Conservation (phyloP, 768 basidiomycete species). For the Leccinum sublutescens region DNA sequence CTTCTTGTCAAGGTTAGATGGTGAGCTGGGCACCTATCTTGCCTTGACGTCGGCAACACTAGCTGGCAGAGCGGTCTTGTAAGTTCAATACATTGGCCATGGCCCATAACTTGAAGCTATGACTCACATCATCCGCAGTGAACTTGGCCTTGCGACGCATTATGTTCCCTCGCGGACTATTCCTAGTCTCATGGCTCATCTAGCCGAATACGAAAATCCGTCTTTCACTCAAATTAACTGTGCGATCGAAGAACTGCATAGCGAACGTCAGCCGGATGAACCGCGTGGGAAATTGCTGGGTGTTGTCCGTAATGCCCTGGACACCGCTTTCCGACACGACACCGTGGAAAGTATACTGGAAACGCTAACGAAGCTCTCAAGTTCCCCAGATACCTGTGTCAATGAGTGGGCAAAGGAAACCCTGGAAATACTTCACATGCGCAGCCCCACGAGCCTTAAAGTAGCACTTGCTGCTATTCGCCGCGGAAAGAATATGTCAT, state of each 20-base stretch:
- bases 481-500: constrained; percentile 57
- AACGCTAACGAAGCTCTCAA: constrained; percentile 46
- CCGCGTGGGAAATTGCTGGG: constrained; percentile 54
- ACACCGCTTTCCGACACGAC: constrained; percentile 70
- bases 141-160: constrained; percentile 93
- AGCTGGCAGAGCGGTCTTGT: constrained; percentile 84
- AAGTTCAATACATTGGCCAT: constrained; percentile 33
- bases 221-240: constrained; percentile 55
- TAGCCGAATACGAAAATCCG: constrained; percentile 45
- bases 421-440: constrained; percentile 54
- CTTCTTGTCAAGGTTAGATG: constrained; percentile 88
- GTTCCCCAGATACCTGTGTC: constrained; percentile 42
- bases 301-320: constrained; percentile 70
- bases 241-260: constrained; percentile 61
- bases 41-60: constrained; percentile 76
- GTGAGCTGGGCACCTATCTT: constrained; percentile 91
- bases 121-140: constrained; percentile 44
- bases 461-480: constrained; percentile 83
- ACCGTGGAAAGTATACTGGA: constrained; percentile 70
- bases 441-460: constrained; percentile 91
- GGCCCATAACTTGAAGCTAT: constrained; percentile 5
- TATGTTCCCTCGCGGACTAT: constrained; percentile 78
- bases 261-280: constrained; percentile 60
- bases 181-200: constrained; percentile 63
- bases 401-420: constrained; percentile 76